Evolutionary conservation across 768 basidiomycete genomes (phyloP).

Genomic region (Tulasnella sp.): DNA sequence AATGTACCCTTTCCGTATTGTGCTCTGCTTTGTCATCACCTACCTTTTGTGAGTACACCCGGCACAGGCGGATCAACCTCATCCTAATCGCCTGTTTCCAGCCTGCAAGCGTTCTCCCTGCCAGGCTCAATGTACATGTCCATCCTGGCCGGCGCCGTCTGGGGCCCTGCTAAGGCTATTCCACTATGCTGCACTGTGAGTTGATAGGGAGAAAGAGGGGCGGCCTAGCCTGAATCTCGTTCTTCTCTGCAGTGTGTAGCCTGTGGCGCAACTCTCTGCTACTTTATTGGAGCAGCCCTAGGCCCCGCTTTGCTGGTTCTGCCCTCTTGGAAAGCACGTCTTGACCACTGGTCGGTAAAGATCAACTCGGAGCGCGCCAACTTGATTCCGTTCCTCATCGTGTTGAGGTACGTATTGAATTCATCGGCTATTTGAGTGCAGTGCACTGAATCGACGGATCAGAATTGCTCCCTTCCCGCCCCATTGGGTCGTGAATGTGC

Average conservation of each 20-base stretch:
- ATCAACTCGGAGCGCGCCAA: conserved; percentile 76
- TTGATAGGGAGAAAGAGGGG: neutral
- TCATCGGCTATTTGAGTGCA: neutral
- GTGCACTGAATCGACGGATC: neutral
- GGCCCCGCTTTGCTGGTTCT: conserved; percentile 87
- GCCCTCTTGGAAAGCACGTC: conserved; percentile 74
- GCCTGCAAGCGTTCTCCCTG: conserved; percentile 92
- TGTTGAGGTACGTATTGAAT: conserved; percentile 46
- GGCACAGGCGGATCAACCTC: neutral
- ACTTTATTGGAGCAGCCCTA: conserved; percentile 84
- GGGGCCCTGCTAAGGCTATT: conserved; percentile 81
- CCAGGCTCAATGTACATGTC: conserved; percentile 98
- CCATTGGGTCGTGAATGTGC: conserved; percentile 92
- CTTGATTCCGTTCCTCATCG: conserved; percentile 86
- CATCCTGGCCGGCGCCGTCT: conserved; percentile 92
- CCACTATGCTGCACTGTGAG: conserved; percentile 77
- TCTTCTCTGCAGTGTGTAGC: conserved; percentile 60
- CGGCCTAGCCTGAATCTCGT: neutral
- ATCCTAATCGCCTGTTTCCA: conserved; percentile 34
- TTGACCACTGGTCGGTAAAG: conserved; percentile 78
- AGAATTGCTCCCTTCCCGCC: conserved; percentile 86
- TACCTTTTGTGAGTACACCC: conserved; percentile 80
- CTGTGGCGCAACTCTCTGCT: conserved; percentile 85
- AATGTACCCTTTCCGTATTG: conserved; percentile 78
- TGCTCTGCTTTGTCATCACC: conserved; percentile 81